These are phyloP conservation scores for Streptanthus diversifolius DNA, from an alignment of 345 rosid species.

Conservation along the genomic window DNA sequence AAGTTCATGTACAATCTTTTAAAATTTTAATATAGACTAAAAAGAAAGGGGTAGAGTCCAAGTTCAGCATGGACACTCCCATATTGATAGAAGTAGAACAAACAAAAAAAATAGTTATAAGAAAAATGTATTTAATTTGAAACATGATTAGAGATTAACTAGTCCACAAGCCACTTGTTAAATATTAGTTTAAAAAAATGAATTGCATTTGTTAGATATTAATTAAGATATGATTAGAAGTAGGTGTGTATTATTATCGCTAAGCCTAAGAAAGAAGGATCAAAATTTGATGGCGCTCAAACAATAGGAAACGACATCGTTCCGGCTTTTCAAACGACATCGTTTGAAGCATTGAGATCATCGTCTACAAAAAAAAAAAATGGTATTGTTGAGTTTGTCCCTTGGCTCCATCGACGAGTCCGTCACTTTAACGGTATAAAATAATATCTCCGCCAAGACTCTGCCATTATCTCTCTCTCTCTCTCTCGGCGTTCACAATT, in stretches of 20 bases:
- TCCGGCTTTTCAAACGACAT: background rate
- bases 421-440: slow-evolving; percentile 38
- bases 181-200: too few species aligned
- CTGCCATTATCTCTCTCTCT: background rate
- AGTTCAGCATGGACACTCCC: background rate
- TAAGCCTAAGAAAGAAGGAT: background rate
- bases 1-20: slow-evolving; percentile 2
- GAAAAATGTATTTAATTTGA: background rate
- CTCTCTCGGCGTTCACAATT: background rate
- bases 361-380: slow-evolving; percentile 24
- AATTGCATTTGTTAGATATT: too few species aligned
- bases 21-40: background rate
- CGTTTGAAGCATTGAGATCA: slow-evolving; percentile 22
- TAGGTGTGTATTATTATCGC: too few species aligned
- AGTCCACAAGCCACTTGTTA: background rate
- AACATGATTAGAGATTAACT: background rate
- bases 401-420: slow-evolving; percentile 74
- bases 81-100: background rate
- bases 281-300: background rate
- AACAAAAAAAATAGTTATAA: too few species aligned
- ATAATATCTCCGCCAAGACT: background rate
- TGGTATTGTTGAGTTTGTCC: slow-evolving; percentile 25
- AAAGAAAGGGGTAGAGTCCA: background rate
- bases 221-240: background rate
- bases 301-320: background rate